Conservation (phyloP, 2,329 filamentous ascomycete species). For the Claviceps sp. region DNA sequence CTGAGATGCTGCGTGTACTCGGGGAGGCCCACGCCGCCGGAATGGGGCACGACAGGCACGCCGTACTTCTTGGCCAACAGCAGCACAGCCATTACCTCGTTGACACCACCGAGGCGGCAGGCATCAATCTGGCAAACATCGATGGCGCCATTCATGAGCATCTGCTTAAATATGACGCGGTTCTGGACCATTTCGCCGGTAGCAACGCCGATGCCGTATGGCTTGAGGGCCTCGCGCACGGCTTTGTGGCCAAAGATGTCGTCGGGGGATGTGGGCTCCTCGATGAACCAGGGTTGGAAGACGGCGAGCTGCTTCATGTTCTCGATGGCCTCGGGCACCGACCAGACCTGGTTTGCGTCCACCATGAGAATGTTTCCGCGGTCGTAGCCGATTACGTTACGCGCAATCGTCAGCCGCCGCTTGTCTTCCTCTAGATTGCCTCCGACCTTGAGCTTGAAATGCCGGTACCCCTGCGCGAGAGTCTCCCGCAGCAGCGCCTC, state of each 20-base stretch:
- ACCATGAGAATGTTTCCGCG: constrained; percentile 79
- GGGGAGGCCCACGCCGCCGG: constrained; percentile 76
- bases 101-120: constrained; percentile 78
- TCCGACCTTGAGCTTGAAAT: constrained; percentile 91
- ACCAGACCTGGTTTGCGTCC: constrained; percentile 89
- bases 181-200: constrained; percentile 96
- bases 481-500: constrained; percentile 60
- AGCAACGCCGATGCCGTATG: constrained; percentile 67
- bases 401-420: constrained; percentile 56
- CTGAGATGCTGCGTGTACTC: constrained; percentile 90
- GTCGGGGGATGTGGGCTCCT: constrained; percentile 83
- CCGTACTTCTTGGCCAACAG: constrained; percentile 69
- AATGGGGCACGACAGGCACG: constrained; percentile 79
- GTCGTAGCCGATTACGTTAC: constrained; percentile 72
- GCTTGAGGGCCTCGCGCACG: constrained; percentile 65
- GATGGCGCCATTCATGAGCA: constrained; percentile 66
- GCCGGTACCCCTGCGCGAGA: constrained; percentile 59
- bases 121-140: constrained; percentile 86
- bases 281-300: constrained; percentile 88
- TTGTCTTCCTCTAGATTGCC: constrained; percentile 58
- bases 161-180: constrained; percentile 86
- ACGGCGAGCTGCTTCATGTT: constrained; percentile 74
- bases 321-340: constrained; percentile 73
- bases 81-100: constrained; percentile 82
- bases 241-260: constrained; percentile 82